Conservation (phyloP, 2,329 filamentous ascomycete genomes). For the Exophiala aquamarina region DNA sequence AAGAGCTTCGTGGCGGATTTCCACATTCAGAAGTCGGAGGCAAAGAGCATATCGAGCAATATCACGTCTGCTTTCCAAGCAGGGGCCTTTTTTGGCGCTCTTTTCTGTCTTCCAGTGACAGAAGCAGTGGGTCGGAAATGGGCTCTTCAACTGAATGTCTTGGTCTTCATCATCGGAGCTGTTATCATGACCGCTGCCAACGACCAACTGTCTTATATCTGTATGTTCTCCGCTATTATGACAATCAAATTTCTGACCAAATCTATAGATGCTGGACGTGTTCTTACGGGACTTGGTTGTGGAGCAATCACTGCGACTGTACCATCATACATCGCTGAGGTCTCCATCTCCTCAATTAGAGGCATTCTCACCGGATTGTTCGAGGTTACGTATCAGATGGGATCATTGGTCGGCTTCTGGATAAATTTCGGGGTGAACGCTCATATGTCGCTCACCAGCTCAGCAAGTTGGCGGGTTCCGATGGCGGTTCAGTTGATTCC, state of each 20-base stretch:
- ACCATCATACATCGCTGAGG: conserved; percentile 37
- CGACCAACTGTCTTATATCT: conserved; percentile 1
- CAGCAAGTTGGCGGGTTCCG: conserved; percentile 31
- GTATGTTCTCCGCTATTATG: background rate
- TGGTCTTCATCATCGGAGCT: conserved; percentile 5
- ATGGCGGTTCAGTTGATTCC: conserved; percentile 34
- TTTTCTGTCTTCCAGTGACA: conserved; percentile 44
- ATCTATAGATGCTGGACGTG: conserved; percentile 29
- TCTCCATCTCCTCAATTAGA: conserved; percentile 35
- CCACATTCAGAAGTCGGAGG: conserved; percentile 37
- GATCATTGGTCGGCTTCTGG: conserved; percentile 38
- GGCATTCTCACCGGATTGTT: conserved; percentile 36
- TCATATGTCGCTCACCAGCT: conserved; percentile 27
- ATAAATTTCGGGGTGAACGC: conserved; percentile 37
- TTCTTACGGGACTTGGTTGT: conserved; percentile 35
- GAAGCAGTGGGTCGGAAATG: conserved; percentile 5
- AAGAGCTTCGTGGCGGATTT: conserved; percentile 50
- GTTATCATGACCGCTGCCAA: conserved; percentile 5
- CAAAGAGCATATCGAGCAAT: conserved; percentile 45
- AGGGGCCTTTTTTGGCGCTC: conserved; percentile 55
- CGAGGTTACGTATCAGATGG: conserved; percentile 35
- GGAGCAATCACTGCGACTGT: conserved; percentile 34
- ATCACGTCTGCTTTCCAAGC: conserved; percentile 52
- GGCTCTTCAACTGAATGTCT: background rate
- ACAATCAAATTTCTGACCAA: background rate